phyloP scores from a whole-genome alignment of 345 rosid genomes.

The Gossypium stocksii region DNA sequence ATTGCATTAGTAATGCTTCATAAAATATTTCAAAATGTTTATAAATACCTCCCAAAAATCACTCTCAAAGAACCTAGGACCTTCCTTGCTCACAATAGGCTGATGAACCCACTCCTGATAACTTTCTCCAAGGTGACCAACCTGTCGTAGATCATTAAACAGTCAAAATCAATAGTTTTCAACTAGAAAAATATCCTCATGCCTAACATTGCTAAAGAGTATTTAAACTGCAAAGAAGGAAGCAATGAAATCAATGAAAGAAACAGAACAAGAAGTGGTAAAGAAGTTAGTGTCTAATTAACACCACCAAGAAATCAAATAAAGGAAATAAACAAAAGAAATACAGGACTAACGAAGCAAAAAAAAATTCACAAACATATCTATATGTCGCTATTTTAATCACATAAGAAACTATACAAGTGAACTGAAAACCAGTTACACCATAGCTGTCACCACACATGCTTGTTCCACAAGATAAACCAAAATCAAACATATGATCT shows the following conservation, averaged over 20 bases:
- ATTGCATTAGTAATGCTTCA: neutral
- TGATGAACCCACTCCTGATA: constrained; percentile 99
- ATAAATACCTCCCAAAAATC: constrained; percentile 86
- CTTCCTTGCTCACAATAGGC: constrained; percentile 88
- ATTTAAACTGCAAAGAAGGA: neutral
- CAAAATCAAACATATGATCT: neutral
- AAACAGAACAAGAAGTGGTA: neutral
- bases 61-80: constrained; percentile 90
- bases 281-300: neutral
- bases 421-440: neutral
- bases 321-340: constrained; percentile 4
- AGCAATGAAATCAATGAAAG: neutral
- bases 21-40: neutral
- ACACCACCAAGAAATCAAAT: neutral
- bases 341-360: neutral
- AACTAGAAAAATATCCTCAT: neutral
- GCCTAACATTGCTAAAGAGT: neutral
- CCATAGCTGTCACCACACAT: neutral
- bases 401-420: neutral
- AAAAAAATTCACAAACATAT: neutral
- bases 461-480: neutral
- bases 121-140: constrained; percentile 94
- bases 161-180: constrained; percentile 12
- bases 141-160: constrained; percentile 39
- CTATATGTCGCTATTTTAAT: neutral